Evolutionary conservation across 2,329 filamentous ascomycete species (phyloP).

Genomic region (Hymenoscyphus linearis): DNA sequence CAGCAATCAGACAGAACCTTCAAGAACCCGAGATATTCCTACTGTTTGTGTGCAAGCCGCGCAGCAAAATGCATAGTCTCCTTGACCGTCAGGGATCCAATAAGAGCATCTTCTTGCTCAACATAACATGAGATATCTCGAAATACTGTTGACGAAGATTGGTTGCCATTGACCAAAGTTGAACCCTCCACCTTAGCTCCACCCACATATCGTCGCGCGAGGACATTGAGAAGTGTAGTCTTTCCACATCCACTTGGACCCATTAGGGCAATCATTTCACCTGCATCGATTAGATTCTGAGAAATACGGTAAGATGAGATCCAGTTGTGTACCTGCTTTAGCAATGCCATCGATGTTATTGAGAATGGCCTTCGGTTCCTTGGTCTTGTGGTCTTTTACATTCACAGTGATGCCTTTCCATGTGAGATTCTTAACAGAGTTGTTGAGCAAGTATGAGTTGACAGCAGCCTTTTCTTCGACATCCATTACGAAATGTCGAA

Average conservation of each 20-base stretch:
- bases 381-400: slow-evolving; percentile 66
- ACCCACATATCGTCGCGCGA: slow-evolving; percentile 55
- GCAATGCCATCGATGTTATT: slow-evolving; percentile 58
- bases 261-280: slow-evolving; percentile 75
- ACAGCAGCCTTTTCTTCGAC: slow-evolving; percentile 25
- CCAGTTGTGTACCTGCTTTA: slow-evolving; percentile 46
- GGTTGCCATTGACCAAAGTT: slow-evolving; percentile 58
- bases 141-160: slow-evolving; percentile 49
- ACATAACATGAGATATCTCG: slow-evolving; percentile 69
- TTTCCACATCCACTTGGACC: slow-evolving; percentile 72
- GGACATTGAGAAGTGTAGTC: slow-evolving; percentile 76
- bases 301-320: not conserved
- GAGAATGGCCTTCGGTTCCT: slow-evolving; percentile 58
- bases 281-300: slow-evolving; percentile 34
- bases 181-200: slow-evolving; percentile 50
- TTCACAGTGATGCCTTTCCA: slow-evolving; percentile 65
- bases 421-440: slow-evolving; percentile 55
- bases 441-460: slow-evolving; percentile 51
- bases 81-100: slow-evolving; percentile 72
- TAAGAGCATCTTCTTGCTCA: slow-evolving; percentile 81
- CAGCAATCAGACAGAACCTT: not conserved
- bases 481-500: slow-evolving; percentile 16
- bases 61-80: slow-evolving; percentile 79
- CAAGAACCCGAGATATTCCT: slow-evolving; percentile 16
- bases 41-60: slow-evolving; percentile 56